Base-by-base conservation (phyloP, 306 rosid species). In the Corylus avellana region DNA sequence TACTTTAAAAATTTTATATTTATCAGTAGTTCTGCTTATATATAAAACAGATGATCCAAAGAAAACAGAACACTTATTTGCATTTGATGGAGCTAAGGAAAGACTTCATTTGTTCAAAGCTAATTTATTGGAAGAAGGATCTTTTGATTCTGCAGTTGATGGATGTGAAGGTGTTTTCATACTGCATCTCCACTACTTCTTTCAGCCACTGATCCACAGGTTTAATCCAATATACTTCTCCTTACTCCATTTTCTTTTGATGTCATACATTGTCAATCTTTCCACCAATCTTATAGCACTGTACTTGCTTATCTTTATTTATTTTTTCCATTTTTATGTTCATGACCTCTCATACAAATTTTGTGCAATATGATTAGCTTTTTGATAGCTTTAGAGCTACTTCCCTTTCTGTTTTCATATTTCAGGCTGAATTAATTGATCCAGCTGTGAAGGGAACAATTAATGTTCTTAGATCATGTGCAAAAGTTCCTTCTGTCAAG, bases 361-460 rank as follows among this genome's bases (percentile, higher is more conserved):
- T 32, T 32, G 35, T 32, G 35, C 35, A 32, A 32, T 32, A 32
- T 32, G 35, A 32, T 32, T 32, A 32, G 35, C 3, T 32, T 32
- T 32, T 32, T 32, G 35, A 32, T 32, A 32, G 35, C 35, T 32
- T 32, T 1, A 32, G 35, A 32, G 35, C 35, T 32, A 32, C 35
- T 32, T 32, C 35, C 35, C 35, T 1, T 32, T 32, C 35, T 32
- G 35, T 3, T 32, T 32, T 32, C 35, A 32, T 32, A 32, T 25
- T 42, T 32, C 79, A 84, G 82, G 75, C 47, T 7, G 79, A 84
- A 12, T 2, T 76, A 58, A n/a, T 84, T 18, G 79, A 80, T 10
- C 87, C 84, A 7, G 84, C 87, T 32, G n/a, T 80, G 81, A 80
- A 76, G 16, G 87, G 84, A 73, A 80, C 87, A 1, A 72, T 76